Evolutionary conservation across 129 eudicot genomes (phyloP), one percentile per base, ranked within the genome.

Genomic region (Chrysanthemum lavandulifolium): DNA sequence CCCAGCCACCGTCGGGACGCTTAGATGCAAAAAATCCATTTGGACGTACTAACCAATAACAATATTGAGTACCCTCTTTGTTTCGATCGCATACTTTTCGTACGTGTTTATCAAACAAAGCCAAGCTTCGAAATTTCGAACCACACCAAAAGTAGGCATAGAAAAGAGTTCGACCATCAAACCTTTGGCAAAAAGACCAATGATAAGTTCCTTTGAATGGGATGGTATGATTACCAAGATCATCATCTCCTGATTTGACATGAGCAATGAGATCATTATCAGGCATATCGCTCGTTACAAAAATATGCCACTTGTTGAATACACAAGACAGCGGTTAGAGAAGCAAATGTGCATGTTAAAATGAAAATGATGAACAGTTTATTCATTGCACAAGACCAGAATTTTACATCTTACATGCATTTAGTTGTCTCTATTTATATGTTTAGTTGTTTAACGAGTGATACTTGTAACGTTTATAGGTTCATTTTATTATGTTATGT

Each of bases 71-170:
- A 31, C 43, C 74, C 4, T 2, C 21, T 59, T 58, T 13, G 3
- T 1, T 1, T 45, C n/a, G 12, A 58, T 0, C 0, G 0, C 80
- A 76, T 1, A 10, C 31, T 6, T 6, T 0, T 29, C 73, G 52
- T 29, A 76, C 1, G 10, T 13, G 3, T 5, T 50, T 3, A 5
- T 68, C 68, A 12, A 58, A 48, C 72, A 76, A 48, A 15, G 13
- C 68, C 52, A 67, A 25, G 1, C 56, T 5, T 9, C 58, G 80
- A 11, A 5, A 67, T 58, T 16, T 76, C 5, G 74, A 76, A 25
- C 74, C 74, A 61, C 80, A 58, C 74, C 69, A 40, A 40, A 78
- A 70, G 25, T 78, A 21, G 23, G 60, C 77, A 53, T 70, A 62
- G 18, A 62, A 78, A 40, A 52, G 60, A n/a, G 72, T 71, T 14